These are phyloP conservation scores for Xylaria sp. DNA, from an alignment of 2,329 filamentous ascomycete species.

Conservation along the genomic window DNA sequence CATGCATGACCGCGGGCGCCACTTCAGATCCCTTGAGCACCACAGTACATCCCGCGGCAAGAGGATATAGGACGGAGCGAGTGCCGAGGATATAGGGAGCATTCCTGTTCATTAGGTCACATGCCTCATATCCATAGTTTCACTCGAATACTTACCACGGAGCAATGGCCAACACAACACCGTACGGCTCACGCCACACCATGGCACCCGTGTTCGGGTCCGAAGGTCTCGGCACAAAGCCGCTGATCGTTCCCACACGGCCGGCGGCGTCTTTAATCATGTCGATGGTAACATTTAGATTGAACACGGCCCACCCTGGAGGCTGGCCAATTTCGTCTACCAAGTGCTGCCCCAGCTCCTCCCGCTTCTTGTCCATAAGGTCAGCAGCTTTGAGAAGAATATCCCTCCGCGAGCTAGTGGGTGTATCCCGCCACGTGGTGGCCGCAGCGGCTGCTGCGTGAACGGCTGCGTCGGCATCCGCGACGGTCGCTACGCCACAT, in stretches of 20 bases:
- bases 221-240: constrained; percentile 50
- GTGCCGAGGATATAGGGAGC: constrained; percentile 57
- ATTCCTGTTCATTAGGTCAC: constrained; percentile 50
- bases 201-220: constrained; percentile 68
- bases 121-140: neutral
- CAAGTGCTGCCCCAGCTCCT: constrained; percentile 72
- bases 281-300: constrained; percentile 52
- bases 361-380: constrained; percentile 63
- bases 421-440: constrained; percentile 50
- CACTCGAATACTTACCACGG: constrained; percentile 71
- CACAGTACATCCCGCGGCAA: constrained; percentile 74
- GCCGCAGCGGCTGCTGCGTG: constrained; percentile 35
- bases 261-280: constrained; percentile 58
- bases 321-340: constrained; percentile 59
- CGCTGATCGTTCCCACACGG: constrained; percentile 52
- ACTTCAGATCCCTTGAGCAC: constrained; percentile 72
- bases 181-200: constrained; percentile 79
- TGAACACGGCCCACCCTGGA: constrained; percentile 56
- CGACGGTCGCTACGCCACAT: constrained; percentile 65
- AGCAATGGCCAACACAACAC: constrained; percentile 81
- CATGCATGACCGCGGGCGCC: constrained; percentile 67
- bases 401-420: constrained; percentile 68
- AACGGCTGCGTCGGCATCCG: constrained; percentile 38
- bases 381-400: constrained; percentile 77
- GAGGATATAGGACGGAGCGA: constrained; percentile 62